These are phyloP conservation scores for Allomyces javanicus DNA, from an alignment of 192 early-diverging fungal genomes.

Conservation along the genomic window DNA sequence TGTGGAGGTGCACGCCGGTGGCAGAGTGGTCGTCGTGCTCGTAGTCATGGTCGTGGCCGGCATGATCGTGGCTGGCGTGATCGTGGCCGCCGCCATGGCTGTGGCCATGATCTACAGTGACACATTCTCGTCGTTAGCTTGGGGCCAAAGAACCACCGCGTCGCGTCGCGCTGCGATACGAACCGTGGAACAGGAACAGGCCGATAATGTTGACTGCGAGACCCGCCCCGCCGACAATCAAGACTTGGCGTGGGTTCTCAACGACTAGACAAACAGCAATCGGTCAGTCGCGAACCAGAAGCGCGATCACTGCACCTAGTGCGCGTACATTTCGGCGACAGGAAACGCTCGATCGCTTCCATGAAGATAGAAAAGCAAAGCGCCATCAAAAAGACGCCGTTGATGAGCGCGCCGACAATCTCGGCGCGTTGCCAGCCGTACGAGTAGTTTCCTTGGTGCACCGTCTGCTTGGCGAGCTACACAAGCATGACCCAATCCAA, in stretches of 20 bases:
- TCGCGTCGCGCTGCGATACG: conserved; percentile 3
- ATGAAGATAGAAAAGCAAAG: conserved; percentile 79
- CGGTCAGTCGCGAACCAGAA: background rate
- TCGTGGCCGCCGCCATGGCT: conserved; percentile 14
- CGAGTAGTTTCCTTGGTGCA: conserved; percentile 41
- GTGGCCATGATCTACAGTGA: conserved; percentile 9
- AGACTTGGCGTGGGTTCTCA: conserved; percentile 45
- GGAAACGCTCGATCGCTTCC: conserved; percentile 66
- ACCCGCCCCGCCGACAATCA: conserved; percentile 59
- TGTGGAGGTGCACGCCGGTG: conserved; percentile 1
- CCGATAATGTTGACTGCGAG: conserved; percentile 60
- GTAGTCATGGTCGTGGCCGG: conserved; percentile 10
- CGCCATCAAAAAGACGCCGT: conserved; percentile 74
- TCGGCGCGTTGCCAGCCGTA: conserved; percentile 87
- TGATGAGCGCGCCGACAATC: conserved; percentile 77
- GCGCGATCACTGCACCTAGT: background rate
- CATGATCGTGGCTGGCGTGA: conserved; percentile 7
- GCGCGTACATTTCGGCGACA: conserved; percentile 29
- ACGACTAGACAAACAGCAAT: conserved; percentile 19
- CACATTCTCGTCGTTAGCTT: conserved; percentile 1
- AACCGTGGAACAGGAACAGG: conserved; percentile 54
- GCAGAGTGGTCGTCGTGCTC: conserved; percentile 6
- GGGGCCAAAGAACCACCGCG: background rate
- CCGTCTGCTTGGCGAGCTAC: conserved; percentile 38
- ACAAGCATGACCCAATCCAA: background rate